A percentile compares a stretch with the other conserved stretches of the same genome.
phyloP scores from a whole-genome alignment of 805 yeast genomes.

The Ogataea kodamae region DNA sequence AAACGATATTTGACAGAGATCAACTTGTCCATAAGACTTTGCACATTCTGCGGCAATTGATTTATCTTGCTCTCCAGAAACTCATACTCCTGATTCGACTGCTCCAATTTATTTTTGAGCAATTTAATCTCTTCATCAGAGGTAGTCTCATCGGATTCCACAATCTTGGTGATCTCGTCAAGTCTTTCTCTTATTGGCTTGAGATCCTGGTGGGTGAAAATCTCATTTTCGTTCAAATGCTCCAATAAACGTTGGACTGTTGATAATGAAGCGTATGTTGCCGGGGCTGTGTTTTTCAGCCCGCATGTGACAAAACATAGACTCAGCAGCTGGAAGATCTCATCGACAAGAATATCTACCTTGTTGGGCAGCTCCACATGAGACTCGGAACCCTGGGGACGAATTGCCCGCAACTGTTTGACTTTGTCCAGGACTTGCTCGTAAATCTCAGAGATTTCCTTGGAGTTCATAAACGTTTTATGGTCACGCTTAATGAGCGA shows the following conservation, averaged over 20 bases:
- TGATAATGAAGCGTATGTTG: constrained; percentile 83
- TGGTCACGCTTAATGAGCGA: constrained; percentile 60
- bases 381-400: constrained; percentile 34
- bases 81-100: constrained; percentile 56
- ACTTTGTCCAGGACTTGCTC: constrained; percentile 53
- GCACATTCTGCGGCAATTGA: constrained; percentile 49
- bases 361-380: constrained; percentile 35
- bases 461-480: constrained; percentile 59
- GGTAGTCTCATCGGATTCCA: constrained; percentile 52
- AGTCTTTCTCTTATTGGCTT: constrained; percentile 73
- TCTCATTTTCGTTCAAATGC: constrained; percentile 77
- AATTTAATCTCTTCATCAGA: constrained; percentile 37
- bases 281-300: constrained; percentile 83
- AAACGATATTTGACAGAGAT: constrained; percentile 59
- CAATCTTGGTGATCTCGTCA: constrained; percentile 62
- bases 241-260: constrained; percentile 82
- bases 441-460: constrained; percentile 61
- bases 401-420: constrained; percentile 48
- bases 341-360: constrained; percentile 78
- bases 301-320: constrained; percentile 92
- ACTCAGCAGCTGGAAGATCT: constrained; percentile 82
- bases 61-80: constrained; percentile 55
- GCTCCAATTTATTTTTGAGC: constrained; percentile 60
- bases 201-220: constrained; percentile 81
- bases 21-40: constrained; percentile 53